Conservation (phyloP, 1,139 yeast species). For the Geotrichum klebahnii region DNA sequence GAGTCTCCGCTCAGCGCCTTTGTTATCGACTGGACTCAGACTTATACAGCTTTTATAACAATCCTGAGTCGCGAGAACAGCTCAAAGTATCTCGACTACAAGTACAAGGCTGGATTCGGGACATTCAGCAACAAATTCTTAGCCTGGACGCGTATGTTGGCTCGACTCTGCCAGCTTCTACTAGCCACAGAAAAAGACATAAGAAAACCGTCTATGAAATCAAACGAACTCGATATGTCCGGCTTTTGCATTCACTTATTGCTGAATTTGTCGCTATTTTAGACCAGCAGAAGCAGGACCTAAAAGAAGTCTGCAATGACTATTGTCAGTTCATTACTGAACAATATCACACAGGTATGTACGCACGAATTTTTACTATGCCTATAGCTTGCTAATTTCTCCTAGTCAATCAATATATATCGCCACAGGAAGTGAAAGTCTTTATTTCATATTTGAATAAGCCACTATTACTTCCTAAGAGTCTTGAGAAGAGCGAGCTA, state of each 20-base stretch:
- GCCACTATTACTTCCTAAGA: constrained; percentile 11
- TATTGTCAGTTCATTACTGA: constrained; percentile 16
- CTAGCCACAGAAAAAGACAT: constrained; percentile 1
- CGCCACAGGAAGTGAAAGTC: constrained; percentile 8
- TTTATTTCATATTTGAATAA: constrained; percentile 8
- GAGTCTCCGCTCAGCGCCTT: constrained; percentile 10
- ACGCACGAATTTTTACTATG: not conserved
- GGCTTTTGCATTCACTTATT: not conserved
- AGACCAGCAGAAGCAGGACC: constrained; percentile 6
- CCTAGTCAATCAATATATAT: constrained; percentile 14
- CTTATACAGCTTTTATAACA: not conserved
- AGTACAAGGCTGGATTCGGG: constrained; percentile 8
- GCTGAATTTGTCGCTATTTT: constrained; percentile 3
- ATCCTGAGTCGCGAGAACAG: constrained; percentile 10
- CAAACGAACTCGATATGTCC: not conserved
- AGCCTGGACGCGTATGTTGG: constrained; percentile 1
- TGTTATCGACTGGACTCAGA: constrained; percentile 11
- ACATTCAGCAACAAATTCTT: constrained; percentile 6
- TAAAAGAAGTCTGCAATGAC: constrained; percentile 13
- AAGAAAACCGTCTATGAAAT: not conserved
- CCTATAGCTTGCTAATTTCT: not conserved
- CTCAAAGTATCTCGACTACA: constrained; percentile 4
- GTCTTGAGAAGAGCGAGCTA: not conserved
- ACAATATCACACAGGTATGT: constrained; percentile 8
- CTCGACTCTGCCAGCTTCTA: not conserved